Percentiles rank a stretch among this genome's conserved stretches.
These are phyloP conservation scores for Ustilago esculenta DNA, from an alignment of 1,284 basidiomycete genomes.

Conservation along the genomic window DNA sequence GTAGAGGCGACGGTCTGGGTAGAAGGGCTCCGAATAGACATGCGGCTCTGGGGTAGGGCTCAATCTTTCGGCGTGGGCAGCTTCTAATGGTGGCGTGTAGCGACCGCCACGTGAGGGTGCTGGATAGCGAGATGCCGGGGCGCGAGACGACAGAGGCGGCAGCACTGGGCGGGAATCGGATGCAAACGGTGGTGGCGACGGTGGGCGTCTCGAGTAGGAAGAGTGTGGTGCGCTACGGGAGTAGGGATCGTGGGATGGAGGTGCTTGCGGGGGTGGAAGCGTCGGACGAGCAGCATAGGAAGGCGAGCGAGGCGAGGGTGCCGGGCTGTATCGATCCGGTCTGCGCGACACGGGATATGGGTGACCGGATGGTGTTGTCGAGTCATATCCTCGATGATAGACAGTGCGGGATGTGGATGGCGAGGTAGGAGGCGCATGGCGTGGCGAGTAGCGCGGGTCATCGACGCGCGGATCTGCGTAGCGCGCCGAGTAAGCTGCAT, in stretches of 20 bases:
- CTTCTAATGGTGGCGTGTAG: constrained; percentile 37
- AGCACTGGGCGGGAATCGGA: constrained; percentile 31
- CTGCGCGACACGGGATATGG: constrained; percentile 16
- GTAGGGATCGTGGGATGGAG: constrained; percentile 24
- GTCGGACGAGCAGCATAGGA: constrained; percentile 32
- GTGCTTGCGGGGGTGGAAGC: constrained; percentile 7
- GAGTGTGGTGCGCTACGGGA: constrained; percentile 27
- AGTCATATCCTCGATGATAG: constrained; percentile 26
- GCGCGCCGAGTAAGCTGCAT: constrained; percentile 28
- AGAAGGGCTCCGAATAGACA: constrained; percentile 37
- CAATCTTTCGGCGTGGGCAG: constrained; percentile 10
- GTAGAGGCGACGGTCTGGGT: constrained; percentile 45
- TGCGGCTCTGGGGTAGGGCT: constrained; percentile 32
- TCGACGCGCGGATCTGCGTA: constrained; percentile 26
- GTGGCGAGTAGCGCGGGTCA: constrained; percentile 46
- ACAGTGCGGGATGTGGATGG: constrained; percentile 25
- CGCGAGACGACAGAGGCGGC: constrained; percentile 40
- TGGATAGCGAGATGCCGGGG: constrained; percentile 16
- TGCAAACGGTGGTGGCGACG: constrained; percentile 30
- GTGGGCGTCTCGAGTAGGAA: constrained; percentile 16
- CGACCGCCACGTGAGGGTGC: constrained; percentile 29
- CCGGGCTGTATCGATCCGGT: constrained; percentile 41
- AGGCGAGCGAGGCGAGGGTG: constrained; percentile 28
- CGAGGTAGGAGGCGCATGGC: constrained; percentile 24
- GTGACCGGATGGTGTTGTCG: constrained; percentile 12